Evolutionary conservation across 2,329 filamentous ascomycete species (phyloP).

Genomic region (Penicillium hordei): DNA sequence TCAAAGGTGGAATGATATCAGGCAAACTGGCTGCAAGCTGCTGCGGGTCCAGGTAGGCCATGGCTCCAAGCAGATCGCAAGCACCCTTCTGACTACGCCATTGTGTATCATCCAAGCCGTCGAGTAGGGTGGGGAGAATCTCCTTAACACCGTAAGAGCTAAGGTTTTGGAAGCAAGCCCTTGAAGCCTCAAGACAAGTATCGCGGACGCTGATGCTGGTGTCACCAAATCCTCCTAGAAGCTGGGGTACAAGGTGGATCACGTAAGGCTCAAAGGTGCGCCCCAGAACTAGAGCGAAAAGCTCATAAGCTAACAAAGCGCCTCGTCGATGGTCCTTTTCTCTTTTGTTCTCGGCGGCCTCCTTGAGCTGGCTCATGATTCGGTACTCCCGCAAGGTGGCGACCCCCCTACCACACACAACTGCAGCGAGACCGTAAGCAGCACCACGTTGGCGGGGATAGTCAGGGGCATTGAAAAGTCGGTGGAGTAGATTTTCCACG

Average conservation of each 20-base stretch:
- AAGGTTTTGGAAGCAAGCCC: constrained; percentile 87
- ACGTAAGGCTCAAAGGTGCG: constrained; percentile 94
- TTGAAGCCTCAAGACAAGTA: constrained; percentile 87
- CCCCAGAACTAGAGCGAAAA: constrained; percentile 81
- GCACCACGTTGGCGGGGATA: constrained; percentile 92
- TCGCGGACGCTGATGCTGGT: constrained; percentile 85
- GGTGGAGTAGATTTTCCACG: constrained; percentile 75
- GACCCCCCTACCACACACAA: constrained; percentile 86
- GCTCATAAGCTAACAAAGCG: constrained; percentile 83
- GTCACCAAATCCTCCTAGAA: constrained; percentile 88
- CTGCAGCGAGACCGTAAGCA: constrained; percentile 88
- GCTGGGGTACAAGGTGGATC: constrained; percentile 88
- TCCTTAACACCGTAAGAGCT: constrained; percentile 96
- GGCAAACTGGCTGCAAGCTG: constrained; percentile 89
- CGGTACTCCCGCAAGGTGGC: constrained; percentile 78
- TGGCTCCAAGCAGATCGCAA: constrained; percentile 92
- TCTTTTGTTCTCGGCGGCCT: constrained; percentile 92
- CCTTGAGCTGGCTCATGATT: constrained; percentile 76
- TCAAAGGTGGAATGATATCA: constrained; percentile 94
- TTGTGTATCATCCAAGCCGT: constrained; percentile 89
- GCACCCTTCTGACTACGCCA: constrained; percentile 99
- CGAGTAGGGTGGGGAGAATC: constrained; percentile 84
- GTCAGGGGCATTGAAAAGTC: constrained; percentile 80
- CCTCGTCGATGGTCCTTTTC: constrained; percentile 86
- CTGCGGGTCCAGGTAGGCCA: constrained; percentile 96